Conservation (phyloP, 2,329 filamentous ascomycete species). For the Clonostachys chloroleuca region DNA sequence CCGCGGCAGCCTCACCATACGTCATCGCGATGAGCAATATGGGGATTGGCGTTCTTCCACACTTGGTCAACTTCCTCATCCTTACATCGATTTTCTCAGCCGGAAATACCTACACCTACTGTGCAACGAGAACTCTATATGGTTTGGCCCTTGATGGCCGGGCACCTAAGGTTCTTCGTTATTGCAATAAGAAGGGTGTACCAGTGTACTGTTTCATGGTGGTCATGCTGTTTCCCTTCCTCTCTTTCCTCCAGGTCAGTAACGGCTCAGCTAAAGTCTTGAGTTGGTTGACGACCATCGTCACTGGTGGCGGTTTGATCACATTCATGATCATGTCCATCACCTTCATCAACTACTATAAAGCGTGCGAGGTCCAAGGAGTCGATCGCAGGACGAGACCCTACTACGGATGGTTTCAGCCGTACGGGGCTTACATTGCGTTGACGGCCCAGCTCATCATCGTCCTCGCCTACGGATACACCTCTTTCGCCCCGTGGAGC, state of each 20-base stretch:
- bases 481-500: constrained; percentile 40
- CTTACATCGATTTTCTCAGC: constrained; percentile 37
- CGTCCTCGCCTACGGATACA: constrained; percentile 51
- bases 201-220: constrained; percentile 53
- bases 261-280: constrained; percentile 43
- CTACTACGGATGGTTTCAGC: constrained; percentile 55
- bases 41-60: constrained; percentile 45
- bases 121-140: constrained; percentile 43
- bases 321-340: constrained; percentile 53
- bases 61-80: constrained; percentile 52
- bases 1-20: constrained; percentile 50
- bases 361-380: constrained; percentile 47
- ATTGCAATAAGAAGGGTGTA: constrained; percentile 56
- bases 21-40: constrained; percentile 53
- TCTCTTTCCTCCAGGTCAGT: constrained; percentile 47
- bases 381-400: constrained; percentile 48
- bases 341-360: constrained; percentile 41
- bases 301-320: constrained; percentile 55
- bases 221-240: constrained; percentile 47
- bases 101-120: constrained; percentile 48
- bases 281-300: constrained; percentile 49
- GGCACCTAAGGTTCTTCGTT: constrained; percentile 46
- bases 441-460: constrained; percentile 34
- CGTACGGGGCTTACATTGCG: constrained; percentile 48
- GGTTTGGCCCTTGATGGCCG: constrained; percentile 45